Base-by-base conservation (phyloP, 768 basidiomycete species). In the Panaeolus cyanescens region DNA sequence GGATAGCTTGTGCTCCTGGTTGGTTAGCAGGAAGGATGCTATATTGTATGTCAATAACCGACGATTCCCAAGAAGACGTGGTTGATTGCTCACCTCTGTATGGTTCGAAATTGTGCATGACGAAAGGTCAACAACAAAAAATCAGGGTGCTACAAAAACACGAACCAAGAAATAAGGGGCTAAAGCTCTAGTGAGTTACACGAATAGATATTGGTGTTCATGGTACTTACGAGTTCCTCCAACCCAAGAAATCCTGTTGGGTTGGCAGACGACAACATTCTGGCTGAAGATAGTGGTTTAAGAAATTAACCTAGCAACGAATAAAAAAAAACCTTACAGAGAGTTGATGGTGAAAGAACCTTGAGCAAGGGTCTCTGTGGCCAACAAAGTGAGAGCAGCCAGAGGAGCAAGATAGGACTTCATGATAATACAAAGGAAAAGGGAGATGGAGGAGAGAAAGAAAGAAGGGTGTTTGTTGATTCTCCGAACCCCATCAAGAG, bases 141-240 rank as follows among this genome's bases (percentile, higher is more conserved):
- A 30, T 32, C 15, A 58, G 9, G 30, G 28, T 9, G 32, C 1
- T 17, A 54, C 1, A 30, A 61, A 22, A 19, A 30, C 20, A 74
- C 73, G 40, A 62, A 72, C 73, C 69, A 74, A 60, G 61, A 66
- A 71, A 60, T 68, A 72, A 50, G 73, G 73, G 37, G 64, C 72
- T 64, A 34, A 7, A 55, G 36, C 12, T 60, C 37, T 40, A 13
- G 37, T 5, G 32, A 25, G n/a, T 9, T 20, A 22, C 17, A 45
- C 25, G 8, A n/a, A n/a, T 30, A 15, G 7, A 37, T 7, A 17
- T 25, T 28, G 37, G 22, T 37, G 17, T 22, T 2, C 28, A 42
- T 45, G 15, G 5, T 3, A 64, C 66, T 57, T 54, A 74, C 73
- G 33, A 39, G 42, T 55, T 64, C 72, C 73, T 63, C 69, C 71